These are phyloP conservation scores for Saturnispora gosingensis DNA, from an alignment of 805 yeast species.

Conservation along the genomic window DNA sequence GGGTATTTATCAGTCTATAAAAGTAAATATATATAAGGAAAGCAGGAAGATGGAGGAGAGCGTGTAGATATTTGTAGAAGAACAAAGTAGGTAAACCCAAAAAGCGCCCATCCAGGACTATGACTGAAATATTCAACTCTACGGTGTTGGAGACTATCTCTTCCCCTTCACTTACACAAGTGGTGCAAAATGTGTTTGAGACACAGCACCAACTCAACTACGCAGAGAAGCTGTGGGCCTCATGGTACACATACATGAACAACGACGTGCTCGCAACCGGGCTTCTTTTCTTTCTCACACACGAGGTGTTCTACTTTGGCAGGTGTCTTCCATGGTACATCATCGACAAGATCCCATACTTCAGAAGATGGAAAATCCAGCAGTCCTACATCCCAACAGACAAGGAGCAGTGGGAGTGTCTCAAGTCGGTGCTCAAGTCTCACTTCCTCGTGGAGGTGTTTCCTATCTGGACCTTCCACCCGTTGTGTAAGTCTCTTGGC, in stretches of 20 bases:
- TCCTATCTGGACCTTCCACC: conserved; percentile 58
- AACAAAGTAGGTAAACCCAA: not conserved
- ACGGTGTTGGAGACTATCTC: conserved; percentile 19
- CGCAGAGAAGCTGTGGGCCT: conserved; percentile 43
- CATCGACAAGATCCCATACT: conserved; percentile 43
- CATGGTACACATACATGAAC: conserved; percentile 45
- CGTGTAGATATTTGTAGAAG: not conserved
- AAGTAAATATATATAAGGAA: not conserved
- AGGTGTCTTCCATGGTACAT: conserved; percentile 52
- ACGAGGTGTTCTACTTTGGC: conserved; percentile 49
- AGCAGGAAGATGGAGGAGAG: not conserved
- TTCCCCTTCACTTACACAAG: conserved; percentile 26
- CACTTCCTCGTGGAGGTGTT: conserved; percentile 51
- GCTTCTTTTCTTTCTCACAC: conserved; percentile 42
- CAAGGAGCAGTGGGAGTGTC: conserved; percentile 54
- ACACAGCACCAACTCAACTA: conserved; percentile 35
- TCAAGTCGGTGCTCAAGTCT: conserved; percentile 46
- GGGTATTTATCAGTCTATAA: not conserved
- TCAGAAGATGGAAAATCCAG: conserved; percentile 45
- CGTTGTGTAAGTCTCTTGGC: conserved; percentile 40
- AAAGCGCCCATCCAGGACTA: not conserved
- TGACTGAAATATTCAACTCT: conserved; percentile 28
- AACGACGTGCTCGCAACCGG: conserved; percentile 53
- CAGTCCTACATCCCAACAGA: conserved; percentile 42
- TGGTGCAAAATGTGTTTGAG: conserved; percentile 29